Evolutionary conservation across 148 eudicot genomes (phyloP), one percentile per base, ranked within the genome.

Genomic region (Persicaria maculosa): DNA sequence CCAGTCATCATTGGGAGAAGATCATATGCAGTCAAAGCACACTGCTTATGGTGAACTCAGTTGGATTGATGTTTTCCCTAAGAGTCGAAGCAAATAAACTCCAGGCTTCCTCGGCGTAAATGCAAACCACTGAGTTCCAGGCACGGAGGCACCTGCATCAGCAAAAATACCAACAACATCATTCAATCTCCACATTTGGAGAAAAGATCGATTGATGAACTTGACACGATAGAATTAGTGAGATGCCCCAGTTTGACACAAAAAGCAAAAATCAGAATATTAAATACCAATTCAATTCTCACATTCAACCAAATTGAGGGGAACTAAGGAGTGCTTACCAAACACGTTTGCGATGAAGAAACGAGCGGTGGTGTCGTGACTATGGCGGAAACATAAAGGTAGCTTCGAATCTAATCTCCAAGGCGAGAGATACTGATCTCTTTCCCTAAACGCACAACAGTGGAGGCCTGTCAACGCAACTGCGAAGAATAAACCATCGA

Each of bases 161-260:
- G 77, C 74, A 78, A 93, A 90, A 77, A 93, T 74, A 65, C 44
- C 76, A 67, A 81, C 64, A 50, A 93, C 84, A 75, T 78, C 83
- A 73, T 87, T 83, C 74, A 91, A 68, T 79, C 86, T 87, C 88
- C 84, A 89, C 96, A 93, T 81, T 88, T 89, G 77, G 93, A 89
- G 85, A 91, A 91, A 68, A 93, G 72, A 81, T 93, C 92, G 83
- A 93, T 85, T 59, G 83, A 71, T 65, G 96, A 85, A 88, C 96
- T 91, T 74, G 88, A 82, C 65, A 93, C 83, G 79, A 93, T 80
- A 50, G 90, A 73, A 68, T 91, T 93, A 67, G 83, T 75, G 79
- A 89, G 81, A 81, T 83, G 86, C 69, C 97, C 98, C 77, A 73
- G 54, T 75, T 90, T 90, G 72, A 82, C 50, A 74, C 86, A 91